A percentile compares a stretch with the other conserved stretches of the same genome.
Evolutionary conservation across 306 rosid genomes (phyloP).

Genomic region (Pyrus bretschneideri): DNA sequence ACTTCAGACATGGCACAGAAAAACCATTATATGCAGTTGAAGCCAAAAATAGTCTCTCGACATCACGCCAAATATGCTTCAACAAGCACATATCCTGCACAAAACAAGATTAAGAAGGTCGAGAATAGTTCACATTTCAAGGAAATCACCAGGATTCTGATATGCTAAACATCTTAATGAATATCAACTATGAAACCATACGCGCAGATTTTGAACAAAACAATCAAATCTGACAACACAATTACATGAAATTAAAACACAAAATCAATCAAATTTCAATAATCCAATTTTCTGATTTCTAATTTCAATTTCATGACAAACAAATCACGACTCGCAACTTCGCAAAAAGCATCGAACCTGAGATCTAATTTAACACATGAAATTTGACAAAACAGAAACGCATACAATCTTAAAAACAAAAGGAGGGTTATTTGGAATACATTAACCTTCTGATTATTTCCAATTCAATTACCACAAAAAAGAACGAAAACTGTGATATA

Average conservation of each 20-base stretch:
- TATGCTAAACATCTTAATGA: not conserved
- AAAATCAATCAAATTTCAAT: not conserved
- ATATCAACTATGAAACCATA: not conserved
- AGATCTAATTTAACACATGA: not conserved
- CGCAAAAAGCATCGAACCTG: not conserved
- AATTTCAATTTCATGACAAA: not conserved
- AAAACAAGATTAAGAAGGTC: not conserved
- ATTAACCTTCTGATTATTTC: too few species aligned
- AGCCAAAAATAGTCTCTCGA: not conserved
- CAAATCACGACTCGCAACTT: not conserved
- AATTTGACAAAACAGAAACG: not conserved
- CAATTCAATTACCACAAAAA: not conserved
- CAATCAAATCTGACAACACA: not conserved
- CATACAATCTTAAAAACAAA: not conserved
- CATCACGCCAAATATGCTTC: constrained; percentile 4
- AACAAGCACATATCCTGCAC: constrained; percentile 17
- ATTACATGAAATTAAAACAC: too few species aligned
- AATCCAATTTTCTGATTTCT: not conserved
- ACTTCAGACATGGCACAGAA: constrained; percentile 20
- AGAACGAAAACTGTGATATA: not conserved
- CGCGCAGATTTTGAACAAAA: not conserved
- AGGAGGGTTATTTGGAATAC: not conserved
- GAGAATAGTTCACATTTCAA: not conserved
- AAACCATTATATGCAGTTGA: not conserved
- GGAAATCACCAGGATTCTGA: not conserved